Evolutionary conservation across 208 protist genomes (phyloP).

Genomic region (Leishmania braziliensis): DNA sequence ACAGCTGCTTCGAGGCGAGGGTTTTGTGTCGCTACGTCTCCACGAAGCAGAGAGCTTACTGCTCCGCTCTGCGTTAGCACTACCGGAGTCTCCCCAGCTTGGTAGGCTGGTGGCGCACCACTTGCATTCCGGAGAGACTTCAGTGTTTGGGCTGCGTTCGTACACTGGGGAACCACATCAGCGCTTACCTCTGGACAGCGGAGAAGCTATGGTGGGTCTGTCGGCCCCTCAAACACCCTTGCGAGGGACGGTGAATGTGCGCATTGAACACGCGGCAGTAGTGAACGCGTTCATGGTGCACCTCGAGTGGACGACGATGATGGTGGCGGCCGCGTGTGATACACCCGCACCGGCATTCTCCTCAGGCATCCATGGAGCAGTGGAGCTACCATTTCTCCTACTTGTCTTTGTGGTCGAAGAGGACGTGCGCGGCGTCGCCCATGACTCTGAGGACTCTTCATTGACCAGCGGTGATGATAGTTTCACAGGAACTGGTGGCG

Average conservation of each 20-base stretch:
- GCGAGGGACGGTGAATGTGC: slow-evolving; percentile 18
- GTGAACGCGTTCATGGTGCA: slow-evolving; percentile 24
- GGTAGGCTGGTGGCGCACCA: neutral
- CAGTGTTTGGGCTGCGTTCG: neutral
- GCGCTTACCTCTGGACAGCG: neutral
- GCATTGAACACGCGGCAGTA: slow-evolving; percentile 18
- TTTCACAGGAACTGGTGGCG: neutral
- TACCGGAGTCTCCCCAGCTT: neutral
- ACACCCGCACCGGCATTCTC: neutral
- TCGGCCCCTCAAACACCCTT: neutral
- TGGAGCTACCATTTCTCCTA: slow-evolving; percentile 29
- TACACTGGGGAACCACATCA: neutral
- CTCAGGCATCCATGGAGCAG: neutral
- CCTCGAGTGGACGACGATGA: slow-evolving; percentile 19
- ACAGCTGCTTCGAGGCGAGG: slow-evolving; percentile 9
- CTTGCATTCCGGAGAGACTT: neutral
- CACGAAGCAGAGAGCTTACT: slow-evolving; percentile 1
- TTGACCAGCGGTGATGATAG: neutral
- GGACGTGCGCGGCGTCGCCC: neutral
- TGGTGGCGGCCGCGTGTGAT: neutral
- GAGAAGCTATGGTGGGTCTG: neutral
- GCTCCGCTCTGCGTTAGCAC: neutral
- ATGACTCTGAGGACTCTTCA: neutral
- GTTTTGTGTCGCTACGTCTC: neutral
- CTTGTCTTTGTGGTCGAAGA: slow-evolving; percentile 23